Percentiles rank a stretch among this genome's conserved stretches.
Conservation (phyloP, 164 flowering plant genomes). For the Vitis riparia region DNA sequence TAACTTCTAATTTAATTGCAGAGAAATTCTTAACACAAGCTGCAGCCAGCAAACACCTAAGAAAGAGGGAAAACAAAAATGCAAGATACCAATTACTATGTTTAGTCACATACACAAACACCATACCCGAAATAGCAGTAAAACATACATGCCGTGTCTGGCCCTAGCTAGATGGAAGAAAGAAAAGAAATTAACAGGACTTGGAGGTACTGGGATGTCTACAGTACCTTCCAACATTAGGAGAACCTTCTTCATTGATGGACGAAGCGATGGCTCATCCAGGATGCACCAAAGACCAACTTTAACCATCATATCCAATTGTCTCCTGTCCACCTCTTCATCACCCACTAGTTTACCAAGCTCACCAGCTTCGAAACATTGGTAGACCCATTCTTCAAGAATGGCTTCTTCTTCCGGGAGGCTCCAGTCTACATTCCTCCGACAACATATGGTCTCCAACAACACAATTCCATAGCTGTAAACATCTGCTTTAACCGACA, state of each 20-base stretch:
- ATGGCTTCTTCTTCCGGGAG: not conserved
- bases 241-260: slow-evolving; percentile 24
- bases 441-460: slow-evolving; percentile 13
- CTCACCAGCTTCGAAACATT: slow-evolving; percentile 3
- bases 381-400: slow-evolving; percentile 9
- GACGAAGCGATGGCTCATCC: slow-evolving; percentile 26
- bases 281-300: slow-evolving; percentile 26
- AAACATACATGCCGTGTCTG: too few relatives aligned
- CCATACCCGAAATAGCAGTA: too few relatives aligned
- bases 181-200: slow-evolving; percentile 6
- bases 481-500: slow-evolving; percentile 11
- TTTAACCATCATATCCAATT: slow-evolving; percentile 18
- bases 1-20: too few relatives aligned
- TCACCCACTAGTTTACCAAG: slow-evolving; percentile 11
- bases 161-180: not conserved
- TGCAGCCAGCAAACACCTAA: too few relatives aligned
- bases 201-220: slow-evolving; percentile 21
- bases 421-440: not conserved
- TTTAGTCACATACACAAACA: too few relatives aligned
- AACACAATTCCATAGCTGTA: slow-evolving; percentile 16
- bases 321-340: slow-evolving; percentile 15
- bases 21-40: too few relatives aligned
- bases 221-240: slow-evolving; percentile 22
- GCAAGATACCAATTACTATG: too few relatives aligned
- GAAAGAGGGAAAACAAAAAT: too few relatives aligned